Percentiles rank a stretch among this genome's conserved stretches.
phyloP scores from a whole-genome alignment of 331 rosid genomes.

The Pyrus hybrid region DNA sequence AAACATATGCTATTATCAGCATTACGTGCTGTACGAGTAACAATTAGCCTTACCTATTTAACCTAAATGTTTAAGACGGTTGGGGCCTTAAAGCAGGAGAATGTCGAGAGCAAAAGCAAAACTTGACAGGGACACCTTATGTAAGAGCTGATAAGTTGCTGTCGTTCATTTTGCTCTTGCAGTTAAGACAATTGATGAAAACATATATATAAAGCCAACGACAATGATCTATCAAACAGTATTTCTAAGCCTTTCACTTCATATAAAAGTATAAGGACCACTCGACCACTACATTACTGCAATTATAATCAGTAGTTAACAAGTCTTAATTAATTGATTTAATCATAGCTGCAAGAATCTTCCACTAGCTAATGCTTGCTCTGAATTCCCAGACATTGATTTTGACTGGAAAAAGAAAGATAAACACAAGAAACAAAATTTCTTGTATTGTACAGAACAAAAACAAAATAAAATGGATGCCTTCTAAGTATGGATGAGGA shows the following conservation, averaged over 20 bases:
- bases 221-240: conserved; percentile 7
- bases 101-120: background rate
- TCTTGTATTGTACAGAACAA: background rate
- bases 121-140: background rate
- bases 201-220: background rate
- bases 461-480: background rate
- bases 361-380: background rate
- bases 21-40: background rate
- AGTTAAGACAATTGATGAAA: background rate
- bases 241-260: background rate
- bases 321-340: background rate
- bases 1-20: background rate
- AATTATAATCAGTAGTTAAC: background rate
- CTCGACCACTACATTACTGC: background rate
- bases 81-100: background rate
- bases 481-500: background rate
- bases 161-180: conserved; percentile 3
- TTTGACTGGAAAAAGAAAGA: background rate
- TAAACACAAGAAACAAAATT: background rate
- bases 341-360: background rate
- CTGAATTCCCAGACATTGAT: background rate
- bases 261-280: background rate
- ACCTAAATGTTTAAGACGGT: background rate
- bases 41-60: background rate
- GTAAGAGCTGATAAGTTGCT: background rate